Conservation (phyloP, 2,329 filamentous ascomycete species). For the Talaromyces funiculosus region DNA sequence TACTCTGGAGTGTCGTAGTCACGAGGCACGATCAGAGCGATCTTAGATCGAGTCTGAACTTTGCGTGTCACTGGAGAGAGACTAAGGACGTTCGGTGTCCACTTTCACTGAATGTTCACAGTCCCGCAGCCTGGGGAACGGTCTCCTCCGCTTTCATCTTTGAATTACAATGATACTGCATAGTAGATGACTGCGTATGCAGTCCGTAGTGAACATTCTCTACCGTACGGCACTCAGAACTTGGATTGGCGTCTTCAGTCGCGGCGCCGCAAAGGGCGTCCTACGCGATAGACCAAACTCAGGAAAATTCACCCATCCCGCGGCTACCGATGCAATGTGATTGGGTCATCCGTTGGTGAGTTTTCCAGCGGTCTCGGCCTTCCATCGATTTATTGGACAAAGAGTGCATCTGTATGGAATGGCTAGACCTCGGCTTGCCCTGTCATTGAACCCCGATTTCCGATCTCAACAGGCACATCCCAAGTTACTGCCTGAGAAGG, state of each 20-base stretch:
- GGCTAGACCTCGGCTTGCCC: not conserved
- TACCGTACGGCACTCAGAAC: not conserved
- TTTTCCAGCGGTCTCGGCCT: not conserved
- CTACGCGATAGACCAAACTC: not conserved
- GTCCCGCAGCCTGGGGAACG: slow-evolving; percentile 2
- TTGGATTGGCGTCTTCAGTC: not conserved
- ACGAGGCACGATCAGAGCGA: slow-evolving; percentile 5
- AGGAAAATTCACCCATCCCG: not conserved
- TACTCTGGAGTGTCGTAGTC: not conserved
- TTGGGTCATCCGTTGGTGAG: slow-evolving; percentile 4
- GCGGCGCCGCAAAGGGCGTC: not conserved
- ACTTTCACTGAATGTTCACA: not conserved
- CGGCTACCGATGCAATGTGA: slow-evolving; percentile 8
- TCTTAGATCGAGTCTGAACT: slow-evolving; percentile 1
- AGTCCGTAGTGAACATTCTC: not conserved
- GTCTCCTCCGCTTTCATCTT: not conserved
- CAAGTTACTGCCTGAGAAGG: not conserved
- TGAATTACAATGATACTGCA: not conserved
- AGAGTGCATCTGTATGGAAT: not conserved
- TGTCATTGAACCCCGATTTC: not conserved
- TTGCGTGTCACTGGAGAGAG: not conserved
- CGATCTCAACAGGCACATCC: slow-evolving; percentile 2
- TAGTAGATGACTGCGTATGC: too few species aligned
- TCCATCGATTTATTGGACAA: not conserved
- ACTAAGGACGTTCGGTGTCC: not conserved